Base-by-base conservation (phyloP, 2,329 filamentous ascomycete species). In the Hortaea werneckii region DNA sequence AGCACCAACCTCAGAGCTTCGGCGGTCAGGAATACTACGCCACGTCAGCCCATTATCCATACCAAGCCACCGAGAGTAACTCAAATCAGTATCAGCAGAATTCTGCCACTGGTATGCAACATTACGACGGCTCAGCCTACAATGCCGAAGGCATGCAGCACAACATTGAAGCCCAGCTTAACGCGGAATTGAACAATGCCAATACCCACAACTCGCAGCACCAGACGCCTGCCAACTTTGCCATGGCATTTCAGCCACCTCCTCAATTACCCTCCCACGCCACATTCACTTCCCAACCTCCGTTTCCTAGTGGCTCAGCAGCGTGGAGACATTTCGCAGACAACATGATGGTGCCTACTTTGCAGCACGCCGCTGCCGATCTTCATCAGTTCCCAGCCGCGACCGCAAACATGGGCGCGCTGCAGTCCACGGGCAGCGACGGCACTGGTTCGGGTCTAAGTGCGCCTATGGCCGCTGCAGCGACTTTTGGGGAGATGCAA, bases 261-360 rank as follows among this genome's bases (percentile, higher is more conserved):
- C 10, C 46, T 4, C 13, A 12, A 10, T 35, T 29, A 43, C 40
- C 40, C 38, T 20, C 44, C 20, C 34, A 38, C 28, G 42, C 38
- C 11, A 20, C 42, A 2, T 42, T 45, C 30, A 46, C 44, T 29
- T 42, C 43, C 10, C 20, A 20, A 20, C 20, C 20, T 20, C 20
- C 20, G 20, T 20, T 20, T 4, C 20, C 20, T 4, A 44, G 42
- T 29, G 57, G 55, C 8, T 52, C 52, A 2, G 44, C 50, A 26
- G 56, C 58, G 5, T 61, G 58, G 58, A 50, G 57, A 10, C 51
- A 56, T 26, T 61, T 58, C 27, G 50, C 56, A 8, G 53, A 58
- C 12, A 53, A 55, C 32, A 55, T 59, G 53, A 37, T 44, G 40
- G n/a, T 41, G 10, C 27, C 4, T n/a, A 32, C 35, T 8, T 9